Base-by-base conservation (phyloP, 352 stramenopile species). In the Chrysophaeum taylorii region DNA sequence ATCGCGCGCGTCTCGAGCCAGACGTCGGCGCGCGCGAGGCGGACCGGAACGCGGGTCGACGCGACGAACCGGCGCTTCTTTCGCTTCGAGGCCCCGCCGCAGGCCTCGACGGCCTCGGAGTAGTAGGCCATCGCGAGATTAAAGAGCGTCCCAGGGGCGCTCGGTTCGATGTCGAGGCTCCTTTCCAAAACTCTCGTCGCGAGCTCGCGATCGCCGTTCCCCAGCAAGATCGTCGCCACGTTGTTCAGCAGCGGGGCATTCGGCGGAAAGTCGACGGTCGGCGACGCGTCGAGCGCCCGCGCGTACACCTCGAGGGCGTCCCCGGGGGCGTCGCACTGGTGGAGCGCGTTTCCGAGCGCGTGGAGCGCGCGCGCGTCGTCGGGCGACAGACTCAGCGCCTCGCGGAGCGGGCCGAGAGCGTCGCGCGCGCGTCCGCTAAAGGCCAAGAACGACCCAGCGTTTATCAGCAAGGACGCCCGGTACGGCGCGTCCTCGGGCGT, bases 231-330 rank as follows among this genome's bases (percentile, higher is more conserved):
- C 9, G 57, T 66, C 9, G 57, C 57, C 14, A 66, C 57, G 57
- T 66, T 66, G 57, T 66, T 66, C 31, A 66, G 35, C 57, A 66
- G 57, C 31, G 57, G 57, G 33, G 57, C 57, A n/a, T 66, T 66
- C 33, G 57, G 57, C 57, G 57, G 33, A 36, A 48, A 66, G 57
- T 66, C 57, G 1, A 2, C 1, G 16, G 57, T 27, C 12, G 57
- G 57, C 57, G 57, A 31, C 31, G 4, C 27, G 14, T 66, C 2
- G 9, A 66, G n/a, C 31, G 57, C 57, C 9, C 57, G 57, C 31
- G 35, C 57, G 57, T 66, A 66, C 12, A 66, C 57, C 33, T 42
- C 57, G 5, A 66, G n/a, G 7, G 57, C 57, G 57, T 66, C 57
- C 33, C 5, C 35, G 33, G 57, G 33, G 33, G 57, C 57, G 57